A percentile compares a stretch with the other conserved stretches of the same genome.
Evolutionary conservation across 352 stramenopile species (phyloP).

Genomic region (Blastocystis sp.): DNA sequence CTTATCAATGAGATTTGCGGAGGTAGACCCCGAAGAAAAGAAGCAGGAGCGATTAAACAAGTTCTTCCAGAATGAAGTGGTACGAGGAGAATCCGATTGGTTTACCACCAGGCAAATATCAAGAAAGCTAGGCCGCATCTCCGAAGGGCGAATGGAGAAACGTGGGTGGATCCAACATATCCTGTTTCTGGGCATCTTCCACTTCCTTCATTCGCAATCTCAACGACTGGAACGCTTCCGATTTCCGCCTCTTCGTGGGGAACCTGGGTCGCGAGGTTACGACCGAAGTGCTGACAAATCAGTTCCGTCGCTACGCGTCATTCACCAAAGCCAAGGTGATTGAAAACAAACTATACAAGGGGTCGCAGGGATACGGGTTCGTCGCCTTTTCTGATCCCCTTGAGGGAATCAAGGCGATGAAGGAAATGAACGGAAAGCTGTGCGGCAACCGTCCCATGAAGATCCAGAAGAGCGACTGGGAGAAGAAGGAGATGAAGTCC

Average conservation of each 20-base stretch:
- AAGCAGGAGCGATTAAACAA: conserved; percentile 43
- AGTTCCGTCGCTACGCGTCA: conserved; percentile 43
- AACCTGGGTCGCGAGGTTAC: conserved; percentile 47
- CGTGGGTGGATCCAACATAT: conserved; percentile 51
- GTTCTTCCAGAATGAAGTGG: conserved; percentile 51
- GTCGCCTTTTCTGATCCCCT: conserved; percentile 49
- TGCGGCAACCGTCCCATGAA: conserved; percentile 55
- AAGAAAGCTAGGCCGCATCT: background rate
- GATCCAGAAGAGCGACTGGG: conserved; percentile 40
- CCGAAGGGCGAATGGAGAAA: conserved; percentile 29
- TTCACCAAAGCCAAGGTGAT: conserved; percentile 20
- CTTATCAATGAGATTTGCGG: conserved; percentile 6
- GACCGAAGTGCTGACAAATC: conserved; percentile 31
- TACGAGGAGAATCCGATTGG: background rate
- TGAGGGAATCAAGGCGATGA: conserved; percentile 50
- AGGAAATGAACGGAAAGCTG: conserved; percentile 55
- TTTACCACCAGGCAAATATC: background rate
- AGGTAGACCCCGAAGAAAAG: conserved; percentile 40
- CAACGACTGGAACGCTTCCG: conserved; percentile 15
- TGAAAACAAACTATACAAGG: conserved; percentile 32
- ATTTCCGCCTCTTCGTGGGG: conserved; percentile 52
- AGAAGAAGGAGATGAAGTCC: conserved; percentile 36
- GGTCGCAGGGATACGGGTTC: conserved; percentile 47
- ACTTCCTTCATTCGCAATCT: conserved; percentile 16
- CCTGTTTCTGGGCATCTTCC: background rate